Conservation (phyloP, 306 rosid genomes). For the Glycine soja region DNA sequence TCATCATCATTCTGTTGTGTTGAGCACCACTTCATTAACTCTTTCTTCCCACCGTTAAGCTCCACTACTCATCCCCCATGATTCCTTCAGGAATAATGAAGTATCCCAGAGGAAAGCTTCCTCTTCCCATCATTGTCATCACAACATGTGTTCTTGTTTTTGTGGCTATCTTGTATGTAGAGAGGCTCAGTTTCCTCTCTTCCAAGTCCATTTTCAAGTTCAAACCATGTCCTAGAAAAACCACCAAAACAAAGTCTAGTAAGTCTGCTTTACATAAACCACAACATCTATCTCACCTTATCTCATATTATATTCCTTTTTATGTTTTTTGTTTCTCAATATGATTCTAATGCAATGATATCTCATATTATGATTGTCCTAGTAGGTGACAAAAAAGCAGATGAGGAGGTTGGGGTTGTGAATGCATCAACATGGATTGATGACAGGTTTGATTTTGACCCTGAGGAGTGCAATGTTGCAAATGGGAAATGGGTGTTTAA, state of each 20-base stretch:
- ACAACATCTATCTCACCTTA: neutral
- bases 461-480: conserved; percentile 84
- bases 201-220: conserved; percentile 54
- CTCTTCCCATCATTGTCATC: conserved; percentile 51
- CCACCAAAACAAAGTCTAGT: conserved; percentile 58
- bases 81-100: conserved; percentile 55
- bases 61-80: conserved; percentile 24
- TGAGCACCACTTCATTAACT: conserved; percentile 26
- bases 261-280: conserved; percentile 38
- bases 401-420: conserved; percentile 41
- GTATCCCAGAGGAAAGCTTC: conserved; percentile 47
- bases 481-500: conserved; percentile 95
- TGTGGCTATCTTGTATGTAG: conserved; percentile 50
- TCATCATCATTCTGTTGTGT: conserved; percentile 57
- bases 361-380: neutral
- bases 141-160: conserved; percentile 50
- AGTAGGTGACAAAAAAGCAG: conserved; percentile 59
- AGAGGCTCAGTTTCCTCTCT: conserved; percentile 53
- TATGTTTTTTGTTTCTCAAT: neutral
- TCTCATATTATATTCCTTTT: neutral
- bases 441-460: conserved; percentile 89
- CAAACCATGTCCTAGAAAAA: conserved; percentile 54
- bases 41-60: conserved; percentile 37
- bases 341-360: conserved; percentile 18
- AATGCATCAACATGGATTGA: conserved; percentile 55